phyloP scores from a whole-genome alignment of 345 rosid genomes.

The Nasturtium officinale region DNA sequence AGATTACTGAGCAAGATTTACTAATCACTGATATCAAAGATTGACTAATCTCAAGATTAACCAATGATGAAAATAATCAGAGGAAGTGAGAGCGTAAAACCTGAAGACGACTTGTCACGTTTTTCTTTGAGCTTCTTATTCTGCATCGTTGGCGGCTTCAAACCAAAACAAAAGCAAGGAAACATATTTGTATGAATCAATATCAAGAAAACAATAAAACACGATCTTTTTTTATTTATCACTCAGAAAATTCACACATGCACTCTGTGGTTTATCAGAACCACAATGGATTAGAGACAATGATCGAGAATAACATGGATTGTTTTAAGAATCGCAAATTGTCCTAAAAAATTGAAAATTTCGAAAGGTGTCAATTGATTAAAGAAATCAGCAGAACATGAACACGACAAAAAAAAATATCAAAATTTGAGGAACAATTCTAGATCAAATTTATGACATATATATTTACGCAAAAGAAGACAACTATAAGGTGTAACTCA shows the following conservation, averaged over 20 bases:
- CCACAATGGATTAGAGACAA: not conserved
- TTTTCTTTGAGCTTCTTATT: not conserved
- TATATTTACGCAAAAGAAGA: not conserved
- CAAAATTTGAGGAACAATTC: not conserved
- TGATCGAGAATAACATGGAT: not conserved
- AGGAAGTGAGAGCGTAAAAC: conserved; percentile 19
- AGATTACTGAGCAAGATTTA: not conserved
- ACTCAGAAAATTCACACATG: not conserved
- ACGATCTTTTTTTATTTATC: not conserved
- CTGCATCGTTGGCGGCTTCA: conserved; percentile 5
- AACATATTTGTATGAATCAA: conserved; percentile 41
- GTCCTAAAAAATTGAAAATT: not conserved
- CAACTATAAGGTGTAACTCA: not conserved
- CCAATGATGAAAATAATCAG: not conserved
- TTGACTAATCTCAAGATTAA: not conserved
- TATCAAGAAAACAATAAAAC: not conserved
- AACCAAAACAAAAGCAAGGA: conserved; percentile 59
- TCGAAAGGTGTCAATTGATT: not conserved
- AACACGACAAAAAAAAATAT: conserved; percentile 4
- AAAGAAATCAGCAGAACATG: not conserved
- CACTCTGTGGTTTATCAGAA: not conserved
- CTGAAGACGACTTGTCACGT: not conserved
- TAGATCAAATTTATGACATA: not conserved
- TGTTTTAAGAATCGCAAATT: not conserved
- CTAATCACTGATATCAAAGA: not conserved